Percentiles rank a stretch among this genome's conserved stretches.
These are phyloP conservation scores for Pythium volutum DNA, from an alignment of 352 stramenopile genomes.

Conservation along the genomic window DNA sequence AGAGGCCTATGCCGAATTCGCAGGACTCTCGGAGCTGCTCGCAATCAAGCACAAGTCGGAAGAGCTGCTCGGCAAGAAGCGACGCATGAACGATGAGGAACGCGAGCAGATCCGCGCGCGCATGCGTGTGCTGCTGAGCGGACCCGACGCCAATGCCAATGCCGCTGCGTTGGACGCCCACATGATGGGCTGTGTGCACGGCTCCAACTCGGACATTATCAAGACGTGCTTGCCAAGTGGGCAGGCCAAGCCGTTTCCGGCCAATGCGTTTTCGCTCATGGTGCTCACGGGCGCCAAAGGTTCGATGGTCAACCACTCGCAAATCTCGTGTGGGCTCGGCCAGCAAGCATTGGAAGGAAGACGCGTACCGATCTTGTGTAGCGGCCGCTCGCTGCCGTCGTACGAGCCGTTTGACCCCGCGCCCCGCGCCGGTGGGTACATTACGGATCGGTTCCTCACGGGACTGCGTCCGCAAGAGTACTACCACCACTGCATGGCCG, in stretches of 20 bases:
- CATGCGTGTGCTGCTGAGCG: conserved; percentile 74
- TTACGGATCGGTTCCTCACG: conserved; percentile 99
- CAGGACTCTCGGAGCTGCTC: conserved; percentile 66
- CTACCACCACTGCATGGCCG: conserved; percentile 99
- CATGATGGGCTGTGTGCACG: conserved; percentile 89
- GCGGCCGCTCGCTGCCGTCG: conserved; percentile 96
- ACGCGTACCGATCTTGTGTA: conserved; percentile 97
- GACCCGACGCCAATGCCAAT: conserved; percentile 68
- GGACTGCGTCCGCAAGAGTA: conserved; percentile 97
- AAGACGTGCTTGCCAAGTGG: conserved; percentile 98
- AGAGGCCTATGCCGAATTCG: conserved; percentile 85
- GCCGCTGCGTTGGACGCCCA: conserved; percentile 81
- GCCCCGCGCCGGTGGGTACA: conserved; percentile 98
- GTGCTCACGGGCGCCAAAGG: conserved; percentile 99
- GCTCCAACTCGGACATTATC: conserved; percentile 97
- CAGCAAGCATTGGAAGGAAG: conserved; percentile 99
- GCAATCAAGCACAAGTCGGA: conserved; percentile 49
- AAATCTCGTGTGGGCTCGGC: conserved; percentile 98
- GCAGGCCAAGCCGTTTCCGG: conserved; percentile 96
- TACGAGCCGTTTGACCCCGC: conserved; percentile 98
- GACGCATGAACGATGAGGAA: conserved; percentile 83
- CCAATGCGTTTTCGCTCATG: conserved; percentile 99
- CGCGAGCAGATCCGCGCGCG: conserved; percentile 64
- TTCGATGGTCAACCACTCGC: conserved; percentile 99
- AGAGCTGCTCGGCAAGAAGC: conserved; percentile 52